A percentile compares a stretch with the other conserved stretches of the same genome.
Conservation (phyloP, 768 basidiomycete species). For the Gyrodon lividus region DNA sequence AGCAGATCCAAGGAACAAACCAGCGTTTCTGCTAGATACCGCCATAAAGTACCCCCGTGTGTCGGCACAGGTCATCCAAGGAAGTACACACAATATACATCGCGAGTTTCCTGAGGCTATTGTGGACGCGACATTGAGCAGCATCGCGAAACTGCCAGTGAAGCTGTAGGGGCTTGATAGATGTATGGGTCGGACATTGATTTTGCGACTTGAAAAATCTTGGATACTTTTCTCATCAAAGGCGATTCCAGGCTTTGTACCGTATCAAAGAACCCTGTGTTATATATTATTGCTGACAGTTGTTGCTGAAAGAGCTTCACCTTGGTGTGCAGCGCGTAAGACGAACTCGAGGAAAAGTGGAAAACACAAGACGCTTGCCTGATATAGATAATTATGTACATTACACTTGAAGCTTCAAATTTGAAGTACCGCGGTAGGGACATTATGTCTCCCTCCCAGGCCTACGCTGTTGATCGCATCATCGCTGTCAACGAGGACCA, state of each 20-base stretch:
- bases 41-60: background rate
- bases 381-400: too few species aligned
- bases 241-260: background rate
- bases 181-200: background rate
- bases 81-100: background rate
- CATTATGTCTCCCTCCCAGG: too few species aligned
- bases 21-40: background rate
- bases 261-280: background rate
- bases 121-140: background rate
- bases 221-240: too few species aligned
- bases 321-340: too few species aligned
- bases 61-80: background rate
- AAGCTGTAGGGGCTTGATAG: background rate
- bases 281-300: too few species aligned
- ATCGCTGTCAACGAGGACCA: too few species aligned
- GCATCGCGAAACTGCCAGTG: background rate
- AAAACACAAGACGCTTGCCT: too few species aligned
- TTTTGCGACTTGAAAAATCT: background rate
- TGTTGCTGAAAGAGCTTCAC: too few species aligned
- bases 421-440: too few species aligned
- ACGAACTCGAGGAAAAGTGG: too few species aligned
- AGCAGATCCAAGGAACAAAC: conserved; percentile 1
- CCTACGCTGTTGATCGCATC: too few species aligned
- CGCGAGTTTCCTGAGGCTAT: conserved; percentile 1
- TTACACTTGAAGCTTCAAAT: too few species aligned